These are phyloP conservation scores for Beauveria bassiana DNA, from an alignment of 2,329 filamentous ascomycete genomes.

Conservation along the genomic window DNA sequence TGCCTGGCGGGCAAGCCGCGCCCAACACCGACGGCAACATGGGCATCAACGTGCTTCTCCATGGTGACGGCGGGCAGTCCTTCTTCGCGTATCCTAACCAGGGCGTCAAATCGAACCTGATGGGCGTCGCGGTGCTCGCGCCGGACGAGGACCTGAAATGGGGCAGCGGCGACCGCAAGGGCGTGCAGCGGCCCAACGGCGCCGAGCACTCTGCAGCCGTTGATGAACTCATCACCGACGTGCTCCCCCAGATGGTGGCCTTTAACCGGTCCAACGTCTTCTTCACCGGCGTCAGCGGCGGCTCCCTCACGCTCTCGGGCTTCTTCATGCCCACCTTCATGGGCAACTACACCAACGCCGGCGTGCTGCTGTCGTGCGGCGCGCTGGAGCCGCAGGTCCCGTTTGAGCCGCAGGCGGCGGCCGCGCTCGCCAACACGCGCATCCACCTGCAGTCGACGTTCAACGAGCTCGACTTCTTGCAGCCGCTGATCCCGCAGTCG, in stretches of 20 bases:
- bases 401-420: slow-evolving; percentile 33
- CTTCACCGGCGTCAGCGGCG: slow-evolving; percentile 51
- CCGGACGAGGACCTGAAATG: slow-evolving; percentile 49
- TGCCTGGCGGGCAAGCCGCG: slow-evolving; percentile 33
- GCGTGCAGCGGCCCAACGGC: slow-evolving; percentile 46
- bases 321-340: slow-evolving; percentile 52
- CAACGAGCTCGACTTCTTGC: slow-evolving; percentile 40
- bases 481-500: slow-evolving; percentile 41
- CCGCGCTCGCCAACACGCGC: slow-evolving; percentile 36
- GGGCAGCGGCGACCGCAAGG: slow-evolving; percentile 40
- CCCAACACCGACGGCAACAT: slow-evolving; percentile 27
- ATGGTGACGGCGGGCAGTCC: slow-evolving; percentile 52
- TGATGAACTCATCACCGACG: slow-evolving; percentile 40
- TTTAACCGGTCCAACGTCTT: slow-evolving; percentile 45
- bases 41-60: slow-evolving; percentile 49
- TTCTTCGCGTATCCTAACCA: slow-evolving; percentile 53
- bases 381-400: slow-evolving; percentile 44
- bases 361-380: slow-evolving; percentile 50
- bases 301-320: slow-evolving; percentile 43
- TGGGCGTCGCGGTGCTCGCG: slow-evolving; percentile 46
- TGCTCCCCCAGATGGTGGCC: slow-evolving; percentile 44
- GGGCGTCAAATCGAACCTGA: slow-evolving; percentile 40
- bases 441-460: slow-evolving; percentile 51
- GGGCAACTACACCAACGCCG: slow-evolving; percentile 39
- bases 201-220: slow-evolving; percentile 49